Evolutionary conservation across 1,139 yeast species (phyloP), one percentile per base, ranked within the genome.

Genomic region (Geotrichum candidum): DNA sequence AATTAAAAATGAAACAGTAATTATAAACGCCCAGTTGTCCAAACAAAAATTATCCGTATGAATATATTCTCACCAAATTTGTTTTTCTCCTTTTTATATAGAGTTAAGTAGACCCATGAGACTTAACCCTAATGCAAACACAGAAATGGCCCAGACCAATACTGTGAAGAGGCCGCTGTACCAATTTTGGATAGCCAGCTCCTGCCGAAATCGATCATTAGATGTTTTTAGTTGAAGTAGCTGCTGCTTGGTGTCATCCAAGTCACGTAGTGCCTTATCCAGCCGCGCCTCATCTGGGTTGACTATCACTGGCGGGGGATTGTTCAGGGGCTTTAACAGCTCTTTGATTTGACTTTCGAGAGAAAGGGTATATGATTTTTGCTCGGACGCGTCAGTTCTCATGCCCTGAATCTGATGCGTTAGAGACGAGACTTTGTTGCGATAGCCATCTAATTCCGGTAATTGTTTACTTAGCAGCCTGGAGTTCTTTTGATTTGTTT

Each of bases 21-120:
- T 23, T 46, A 41, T 48, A 48, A 54, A 46, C 33, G 45, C 41
- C 48, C 48, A 41, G 22, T 41, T 41, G 48, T 9, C 48, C 48
- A 41, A 41, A 41, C 48, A 41, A 7, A 29, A 29, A 29, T 29
- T 46, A 18, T 11, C 31, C 57, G 11, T 41, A 9, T 45, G 25
- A 29, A 27, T 27, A 27, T 29, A 15, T 18, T 18, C n/a, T 18
- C 29, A 22, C 46, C 45, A 18, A 22, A 1, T 31, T 35, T 23
- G 35, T 38, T 15, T 33, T 13, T 7, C 23, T n/a, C 33, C 68
- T 56, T 68, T 64, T 7, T 67, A 57, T n/a, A 67, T 54, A 25
- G 66, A 64, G 63, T 69, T 69, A 35, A 69, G 58, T n/a, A 67
- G n/a, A 33, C 68, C 57, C 71, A 69, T 67, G 55, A 68, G 59